Percentiles rank a stretch among this genome's conserved stretches.
These are phyloP conservation scores for Ophiostoma perfectum DNA, from an alignment of 2,329 filamentous ascomycete genomes.

Conservation along the genomic window DNA sequence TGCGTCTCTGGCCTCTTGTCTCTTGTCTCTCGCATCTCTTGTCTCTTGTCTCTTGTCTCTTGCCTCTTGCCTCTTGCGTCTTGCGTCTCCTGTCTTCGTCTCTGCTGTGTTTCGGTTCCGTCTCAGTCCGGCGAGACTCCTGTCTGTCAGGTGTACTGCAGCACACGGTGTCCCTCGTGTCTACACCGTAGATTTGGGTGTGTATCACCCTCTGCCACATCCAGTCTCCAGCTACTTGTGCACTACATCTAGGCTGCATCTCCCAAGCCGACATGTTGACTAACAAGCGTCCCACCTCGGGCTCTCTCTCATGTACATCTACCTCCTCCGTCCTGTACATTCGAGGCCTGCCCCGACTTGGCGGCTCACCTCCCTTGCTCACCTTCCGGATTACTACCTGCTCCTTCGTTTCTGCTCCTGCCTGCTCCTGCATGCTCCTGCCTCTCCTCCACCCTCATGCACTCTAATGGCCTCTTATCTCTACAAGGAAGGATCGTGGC, in stretches of 20 bases:
- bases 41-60: too few relatives aligned
- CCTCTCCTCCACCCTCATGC: background rate
- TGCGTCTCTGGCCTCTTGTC: background rate
- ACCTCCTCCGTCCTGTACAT: background rate
- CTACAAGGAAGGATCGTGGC: background rate
- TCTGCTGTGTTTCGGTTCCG: too few relatives aligned
- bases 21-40: background rate
- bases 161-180: background rate
- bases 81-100: too few relatives aligned
- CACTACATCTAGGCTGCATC: background rate
- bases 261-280: background rate
- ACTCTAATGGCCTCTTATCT: background rate
- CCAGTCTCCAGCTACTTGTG: background rate
- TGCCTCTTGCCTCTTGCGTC: too few relatives aligned
- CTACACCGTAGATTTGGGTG: background rate
- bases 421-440: background rate
- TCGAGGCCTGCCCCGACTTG: slow-evolving; percentile 5
- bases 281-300: slow-evolving; percentile 3
- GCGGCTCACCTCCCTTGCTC: background rate
- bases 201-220: background rate
- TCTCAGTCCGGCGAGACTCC: too few relatives aligned
- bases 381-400: background rate
- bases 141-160: too few relatives aligned
- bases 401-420: background rate
- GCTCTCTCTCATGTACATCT: background rate